Conservation (phyloP, 192 early-diverging fungal species). For the Chytriomyces sp. region DNA sequence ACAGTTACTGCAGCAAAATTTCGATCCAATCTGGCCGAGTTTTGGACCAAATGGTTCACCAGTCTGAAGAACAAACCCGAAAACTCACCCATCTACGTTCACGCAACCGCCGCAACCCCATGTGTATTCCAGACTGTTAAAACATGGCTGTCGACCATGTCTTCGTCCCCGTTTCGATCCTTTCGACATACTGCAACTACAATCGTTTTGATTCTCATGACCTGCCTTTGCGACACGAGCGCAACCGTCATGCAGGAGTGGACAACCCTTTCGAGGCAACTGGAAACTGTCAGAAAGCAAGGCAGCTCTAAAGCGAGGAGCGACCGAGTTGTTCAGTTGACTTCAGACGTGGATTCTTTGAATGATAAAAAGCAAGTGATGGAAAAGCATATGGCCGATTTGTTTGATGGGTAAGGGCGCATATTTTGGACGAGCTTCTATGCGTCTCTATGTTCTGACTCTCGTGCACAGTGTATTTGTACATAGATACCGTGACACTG, state of each 20-base stretch:
- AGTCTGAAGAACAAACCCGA: constrained; percentile 40
- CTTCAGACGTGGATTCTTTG: constrained; percentile 52
- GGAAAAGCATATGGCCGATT: constrained; percentile 66
- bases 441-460: constrained; percentile 1
- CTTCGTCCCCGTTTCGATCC: constrained; percentile 78
- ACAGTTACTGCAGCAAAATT: constrained; percentile 61
- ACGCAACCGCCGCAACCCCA: background rate
- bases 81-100: constrained; percentile 5
- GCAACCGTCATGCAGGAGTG: constrained; percentile 65
- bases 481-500: constrained; percentile 87
- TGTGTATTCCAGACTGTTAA: constrained; percentile 44
- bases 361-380: constrained; percentile 63
- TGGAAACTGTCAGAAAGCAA: constrained; percentile 62
- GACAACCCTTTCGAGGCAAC: constrained; percentile 71
- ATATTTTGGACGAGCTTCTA: background rate
- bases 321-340: constrained; percentile 36
- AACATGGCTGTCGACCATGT: constrained; percentile 50
- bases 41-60: constrained; percentile 57
- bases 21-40: constrained; percentile 69
- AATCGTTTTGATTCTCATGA: constrained; percentile 68
- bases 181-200: constrained; percentile 90
- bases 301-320: constrained; percentile 27
- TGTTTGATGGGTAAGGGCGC: constrained; percentile 72
- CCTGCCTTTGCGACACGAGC: constrained; percentile 71
- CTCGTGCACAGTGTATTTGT: constrained; percentile 74